A percentile compares a stretch with the other conserved stretches of the same genome.
Evolutionary conservation across 2,329 filamentous ascomycete species (phyloP).

Genomic region (Aspergillus sp.): DNA sequence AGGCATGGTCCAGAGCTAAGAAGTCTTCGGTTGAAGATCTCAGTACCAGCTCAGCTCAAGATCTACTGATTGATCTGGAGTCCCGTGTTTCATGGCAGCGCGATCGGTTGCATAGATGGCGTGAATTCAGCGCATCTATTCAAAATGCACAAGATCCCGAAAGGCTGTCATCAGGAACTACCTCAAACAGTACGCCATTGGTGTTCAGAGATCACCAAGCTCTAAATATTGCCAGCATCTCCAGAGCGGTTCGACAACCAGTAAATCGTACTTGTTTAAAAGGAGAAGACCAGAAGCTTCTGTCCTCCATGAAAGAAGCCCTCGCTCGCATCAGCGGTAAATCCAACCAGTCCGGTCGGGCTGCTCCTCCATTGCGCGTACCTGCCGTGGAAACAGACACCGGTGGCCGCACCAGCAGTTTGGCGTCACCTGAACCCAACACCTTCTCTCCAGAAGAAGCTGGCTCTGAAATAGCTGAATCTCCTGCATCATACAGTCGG

Average conservation of each 20-base stretch:
- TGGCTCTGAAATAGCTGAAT: no score
- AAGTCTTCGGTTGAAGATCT: conserved; percentile 48
- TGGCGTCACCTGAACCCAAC: no score
- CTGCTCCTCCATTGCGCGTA: no score
- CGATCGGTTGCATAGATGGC: conserved; percentile 67
- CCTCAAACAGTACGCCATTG: conserved; percentile 13
- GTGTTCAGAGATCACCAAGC: conserved; percentile 33
- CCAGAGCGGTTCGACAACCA: conserved; percentile 27
- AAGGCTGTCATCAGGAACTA: neutral
- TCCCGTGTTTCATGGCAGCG: conserved; percentile 62
- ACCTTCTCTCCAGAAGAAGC: no score
- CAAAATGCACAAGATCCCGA: neutral
- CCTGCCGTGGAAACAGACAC: no score
- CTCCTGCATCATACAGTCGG: neutral
- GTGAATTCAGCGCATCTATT: conserved; percentile 52
- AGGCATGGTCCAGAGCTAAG: conserved; percentile 66
- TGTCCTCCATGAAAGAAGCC: conserved; percentile 30
- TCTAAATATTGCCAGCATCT: conserved; percentile 34
- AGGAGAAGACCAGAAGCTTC: conserved; percentile 25
- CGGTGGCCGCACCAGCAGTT: no score
- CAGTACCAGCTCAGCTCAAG: conserved; percentile 14
- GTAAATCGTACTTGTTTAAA: conserved; percentile 15
- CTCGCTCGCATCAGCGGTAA: conserved; percentile 25
- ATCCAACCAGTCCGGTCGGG: neutral
- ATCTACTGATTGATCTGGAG: conserved; percentile 64